Conservation (phyloP, 768 basidiomycete species). For the Phaeotremella skinneri region DNA sequence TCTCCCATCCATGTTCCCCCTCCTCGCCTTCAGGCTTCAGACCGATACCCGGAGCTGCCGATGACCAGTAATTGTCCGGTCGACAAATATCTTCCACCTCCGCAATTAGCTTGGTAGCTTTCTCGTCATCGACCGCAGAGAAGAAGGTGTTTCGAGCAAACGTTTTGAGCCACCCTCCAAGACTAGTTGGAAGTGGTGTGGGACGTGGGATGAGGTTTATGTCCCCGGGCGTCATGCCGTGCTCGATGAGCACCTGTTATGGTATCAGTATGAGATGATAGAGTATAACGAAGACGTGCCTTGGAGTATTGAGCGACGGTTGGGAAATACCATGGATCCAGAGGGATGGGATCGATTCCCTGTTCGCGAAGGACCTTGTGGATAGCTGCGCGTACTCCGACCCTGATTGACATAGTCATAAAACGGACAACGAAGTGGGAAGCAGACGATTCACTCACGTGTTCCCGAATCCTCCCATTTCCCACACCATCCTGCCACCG, state of each 20-base stretch:
- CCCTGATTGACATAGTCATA: slow-evolving; percentile 15
- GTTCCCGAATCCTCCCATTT: slow-evolving; percentile 76
- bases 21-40: slow-evolving; percentile 16
- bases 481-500: slow-evolving; percentile 70
- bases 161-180: slow-evolving; percentile 64
- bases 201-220: slow-evolving; percentile 49
- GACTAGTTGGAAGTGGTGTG: slow-evolving; percentile 48
- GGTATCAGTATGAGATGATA: background rate
- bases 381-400: slow-evolving; percentile 62
- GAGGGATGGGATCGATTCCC: slow-evolving; percentile 60
- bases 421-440: background rate
- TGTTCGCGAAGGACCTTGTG: slow-evolving; percentile 58
- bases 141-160: slow-evolving; percentile 67
- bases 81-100: slow-evolving; percentile 57
- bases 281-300: slow-evolving; percentile 53
- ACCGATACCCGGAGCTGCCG: slow-evolving; percentile 27
- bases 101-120: slow-evolving; percentile 62
- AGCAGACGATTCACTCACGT: slow-evolving; percentile 54
- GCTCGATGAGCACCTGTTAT: slow-evolving; percentile 23
- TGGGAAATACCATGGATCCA: slow-evolving; percentile 86
- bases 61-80: slow-evolving; percentile 32
- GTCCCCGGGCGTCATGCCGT: slow-evolving; percentile 21
- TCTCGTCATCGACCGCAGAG: slow-evolving; percentile 57
- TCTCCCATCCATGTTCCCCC: slow-evolving; percentile 55
- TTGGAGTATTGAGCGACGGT: slow-evolving; percentile 64